Base-by-base conservation (phyloP, 805 yeast genomes). In the Lipomyces sp. region DNA sequence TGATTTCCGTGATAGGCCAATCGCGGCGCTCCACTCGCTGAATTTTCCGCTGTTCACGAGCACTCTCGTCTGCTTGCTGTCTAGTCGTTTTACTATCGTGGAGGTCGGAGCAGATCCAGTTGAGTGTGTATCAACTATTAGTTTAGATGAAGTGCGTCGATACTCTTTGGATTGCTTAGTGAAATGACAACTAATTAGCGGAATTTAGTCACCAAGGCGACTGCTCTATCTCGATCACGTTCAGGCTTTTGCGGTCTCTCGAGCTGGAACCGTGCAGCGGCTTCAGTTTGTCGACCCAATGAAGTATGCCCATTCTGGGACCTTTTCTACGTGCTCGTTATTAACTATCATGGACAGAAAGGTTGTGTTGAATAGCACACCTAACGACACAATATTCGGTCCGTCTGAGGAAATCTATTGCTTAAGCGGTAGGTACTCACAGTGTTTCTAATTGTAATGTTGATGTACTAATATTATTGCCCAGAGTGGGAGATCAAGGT, bases 211-310 rank as follows among this genome's bases (percentile, higher is more conserved):
- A 50, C 65, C 61, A 7, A 18, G 35, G n/a, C 54, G 67, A 11
- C 18, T 67, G 6, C 11, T 67, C 30, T 60, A 61, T 48, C 18
- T 64, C 15, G 53, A 59, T 11, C 51, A 60, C 34, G 42, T 61
- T 10, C 59, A 62, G 32, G 65, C 63, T 11, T 54, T 67, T 35
- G 68, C 54, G n/a, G 65, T 60, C 34, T n/a, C 63, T 13, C 24
- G 24, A 8, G 24, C 37, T 30, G 33, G 33, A 10, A 34, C 57
- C 33, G 6, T 37, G 8, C 42, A 53, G 13, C 39, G 33, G 13
- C 42, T 67, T 10, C 34, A 34, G 24, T 67, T 67, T 58, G 39
- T 67, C 3, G 70, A 67, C 48, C 61, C 68, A 4, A 18, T 51
- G 42, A 32, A 45, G 42, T 35, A 51, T 6, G 54, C 11, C 39